phyloP scores from a whole-genome alignment of 2,329 filamentous ascomycete species.

The Cercospora sp. region DNA sequence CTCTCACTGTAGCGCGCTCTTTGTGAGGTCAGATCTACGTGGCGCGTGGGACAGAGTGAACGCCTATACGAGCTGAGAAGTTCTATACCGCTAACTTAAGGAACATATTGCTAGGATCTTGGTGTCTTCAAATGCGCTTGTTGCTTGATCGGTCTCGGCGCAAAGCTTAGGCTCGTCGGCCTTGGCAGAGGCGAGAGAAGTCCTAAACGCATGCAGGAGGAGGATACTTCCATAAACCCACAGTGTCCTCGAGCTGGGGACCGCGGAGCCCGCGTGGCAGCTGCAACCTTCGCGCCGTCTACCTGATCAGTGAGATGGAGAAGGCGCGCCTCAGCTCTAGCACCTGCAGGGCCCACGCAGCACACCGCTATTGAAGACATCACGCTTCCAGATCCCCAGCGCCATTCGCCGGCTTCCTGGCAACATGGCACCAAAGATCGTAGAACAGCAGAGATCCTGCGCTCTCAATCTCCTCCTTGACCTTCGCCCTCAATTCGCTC shows the following conservation, averaged over 20 bases:
- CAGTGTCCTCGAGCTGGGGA: not conserved
- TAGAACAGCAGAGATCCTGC: slow-evolving; percentile 23
- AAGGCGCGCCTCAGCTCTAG: not conserved
- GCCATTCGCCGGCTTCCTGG: not conserved
- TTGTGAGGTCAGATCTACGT: not conserved
- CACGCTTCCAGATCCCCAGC: not conserved
- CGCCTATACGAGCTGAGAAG: not conserved
- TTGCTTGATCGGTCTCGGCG: slow-evolving; percentile 9
- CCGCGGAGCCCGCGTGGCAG: not conserved
- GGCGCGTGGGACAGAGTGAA: not conserved
- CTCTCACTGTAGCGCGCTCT: not conserved
- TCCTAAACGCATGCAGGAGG: not conserved
- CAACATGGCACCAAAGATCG: slow-evolving; percentile 29
- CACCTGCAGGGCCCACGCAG: not conserved
- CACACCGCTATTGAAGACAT: not conserved
- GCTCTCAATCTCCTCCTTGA: slow-evolving; percentile 20
- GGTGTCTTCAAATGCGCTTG: not conserved
- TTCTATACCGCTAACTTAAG: not conserved
- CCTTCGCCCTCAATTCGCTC: not conserved
- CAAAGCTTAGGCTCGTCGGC: not conserved
- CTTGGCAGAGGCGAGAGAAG: not conserved
- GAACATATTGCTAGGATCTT: not conserved
- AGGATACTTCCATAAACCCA: not conserved
- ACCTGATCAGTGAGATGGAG: not conserved
- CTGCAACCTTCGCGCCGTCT: not conserved